These are phyloP conservation scores for Neotropicomus parvogracilis DNA, from an alignment of 1,284 basidiomycete species.

Conservation along the genomic window DNA sequence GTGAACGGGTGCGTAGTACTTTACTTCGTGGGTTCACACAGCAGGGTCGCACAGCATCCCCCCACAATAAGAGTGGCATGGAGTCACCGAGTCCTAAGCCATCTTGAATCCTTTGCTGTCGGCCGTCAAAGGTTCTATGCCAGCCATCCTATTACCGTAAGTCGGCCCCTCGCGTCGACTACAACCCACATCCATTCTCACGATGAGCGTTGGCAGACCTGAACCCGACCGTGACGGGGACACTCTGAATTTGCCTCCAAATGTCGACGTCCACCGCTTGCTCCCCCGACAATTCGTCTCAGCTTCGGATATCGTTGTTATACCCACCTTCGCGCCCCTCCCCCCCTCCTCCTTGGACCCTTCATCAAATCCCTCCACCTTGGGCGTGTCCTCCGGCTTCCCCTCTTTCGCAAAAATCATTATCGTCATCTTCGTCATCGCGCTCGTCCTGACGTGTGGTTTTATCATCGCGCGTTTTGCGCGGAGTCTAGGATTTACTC, in stretches of 20 bases:
- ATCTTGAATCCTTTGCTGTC: too few species aligned
- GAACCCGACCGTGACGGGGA: too few species aligned
- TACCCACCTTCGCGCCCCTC: too few species aligned
- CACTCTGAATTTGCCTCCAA: not conserved
- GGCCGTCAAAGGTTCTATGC: not conserved
- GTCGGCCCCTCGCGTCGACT: not conserved
- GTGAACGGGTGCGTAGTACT: constrained; percentile 18
- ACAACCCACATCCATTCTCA: not conserved
- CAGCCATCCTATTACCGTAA: not conserved
- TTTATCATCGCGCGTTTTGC: not conserved
- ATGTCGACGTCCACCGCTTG: not conserved
- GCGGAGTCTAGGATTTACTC: too few species aligned
- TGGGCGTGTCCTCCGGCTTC: too few species aligned
- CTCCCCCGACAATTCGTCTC: not conserved
- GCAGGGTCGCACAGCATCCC: too few species aligned
- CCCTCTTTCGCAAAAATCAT: not conserved
- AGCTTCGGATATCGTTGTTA: too few species aligned
- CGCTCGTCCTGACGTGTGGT: not conserved
- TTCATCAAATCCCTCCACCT: too few species aligned
- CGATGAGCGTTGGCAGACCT: not conserved
- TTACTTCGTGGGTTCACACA: not conserved
- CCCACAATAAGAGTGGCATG: too few species aligned
- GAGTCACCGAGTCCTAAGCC: too few species aligned
- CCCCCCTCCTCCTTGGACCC: too few species aligned
- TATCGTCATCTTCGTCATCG: not conserved